phyloP scores from a whole-genome alignment of 2,329 filamentous ascomycete species.

The Lachnellula occidentalis region DNA sequence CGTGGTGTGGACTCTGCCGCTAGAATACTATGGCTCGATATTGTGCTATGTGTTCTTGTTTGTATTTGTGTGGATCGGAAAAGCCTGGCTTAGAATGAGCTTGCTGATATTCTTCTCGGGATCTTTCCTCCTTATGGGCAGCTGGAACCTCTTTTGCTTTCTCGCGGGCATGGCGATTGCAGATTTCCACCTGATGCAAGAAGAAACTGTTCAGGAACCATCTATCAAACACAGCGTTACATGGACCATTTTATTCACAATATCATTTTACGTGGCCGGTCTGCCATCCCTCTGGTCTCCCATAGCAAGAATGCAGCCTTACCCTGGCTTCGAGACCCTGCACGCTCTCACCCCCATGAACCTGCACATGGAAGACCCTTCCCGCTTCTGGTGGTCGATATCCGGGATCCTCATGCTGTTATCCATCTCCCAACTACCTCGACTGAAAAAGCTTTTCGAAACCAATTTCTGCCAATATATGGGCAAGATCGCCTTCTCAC shows the following conservation, averaged over 20 bases:
- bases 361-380: slow-evolving; percentile 17
- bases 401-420: slow-evolving; percentile 19
- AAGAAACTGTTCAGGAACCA: slow-evolving; percentile 3
- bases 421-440: slow-evolving; percentile 30
- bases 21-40: slow-evolving; percentile 43
- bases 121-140: slow-evolving; percentile 13
- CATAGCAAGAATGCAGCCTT: slow-evolving; percentile 14
- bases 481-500: slow-evolving; percentile 48
- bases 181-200: slow-evolving; percentile 20
- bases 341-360: slow-evolving; percentile 13
- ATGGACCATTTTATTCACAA: slow-evolving; percentile 11
- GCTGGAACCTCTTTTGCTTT: slow-evolving; percentile 26
- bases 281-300: slow-evolving; percentile 14
- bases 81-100: slow-evolving; percentile 13
- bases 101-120: slow-evolving; percentile 11
- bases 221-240: background rate
- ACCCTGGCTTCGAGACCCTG: slow-evolving; percentile 20
- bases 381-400: slow-evolving; percentile 23
- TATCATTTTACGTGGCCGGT: slow-evolving; percentile 21
- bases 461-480: slow-evolving; percentile 47
- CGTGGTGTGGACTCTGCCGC: slow-evolving; percentile 45
- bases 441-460: slow-evolving; percentile 40
- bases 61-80: slow-evolving; percentile 9
- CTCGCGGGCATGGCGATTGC: slow-evolving; percentile 20
- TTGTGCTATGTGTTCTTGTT: slow-evolving; percentile 20